Base-by-base conservation (phyloP, 768 basidiomycete genomes). In the Lactarius akahatsu region DNA sequence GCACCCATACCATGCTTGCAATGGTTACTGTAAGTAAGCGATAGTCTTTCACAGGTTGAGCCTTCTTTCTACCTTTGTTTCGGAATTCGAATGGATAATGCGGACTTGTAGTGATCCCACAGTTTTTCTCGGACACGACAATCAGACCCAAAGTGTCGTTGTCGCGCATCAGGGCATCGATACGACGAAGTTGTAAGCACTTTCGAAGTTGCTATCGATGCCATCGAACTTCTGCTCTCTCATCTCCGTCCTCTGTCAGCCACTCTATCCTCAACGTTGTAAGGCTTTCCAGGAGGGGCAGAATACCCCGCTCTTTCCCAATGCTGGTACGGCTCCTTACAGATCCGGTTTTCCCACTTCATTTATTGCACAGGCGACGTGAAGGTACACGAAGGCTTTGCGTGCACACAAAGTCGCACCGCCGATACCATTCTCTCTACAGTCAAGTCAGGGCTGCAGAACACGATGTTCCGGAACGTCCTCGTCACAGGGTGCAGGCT, bases 401-500 rank as follows among this genome's bases (percentile, higher is more conserved):
- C 77, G 52, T 41, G 77, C 45, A 75, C 81, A 3, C 79, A 80
- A 45, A 74, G 73, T 56, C 75, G 79, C 41, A 78, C 79, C 18
- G 78, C 80, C 11, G 77, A 77, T 54, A 68, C 68, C 16, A 63
- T 80, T 15, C 70, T 80, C 16, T 65, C 74, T 1, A 73, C 74
- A 11, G 77, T 80, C 5, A 69, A 73, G 57, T 59, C 70, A 32
- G 76, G 72, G 11, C 71, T 81, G 26, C 66, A 68, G n/a, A 73
- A 62, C 23, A 77, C 62, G 26, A 74, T 69, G 10, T 71, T 71
- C 15, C 76, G 67, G 55, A 79, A 78, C 20, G 79, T 84, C 36
- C 77, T 80, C 2, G 63, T 81, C 28, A 78, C 81, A 52, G 81
- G 81, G 0, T 83, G 81, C 68, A 79, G 80, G 5, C 74, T 84